phyloP scores from a whole-genome alignment of 495 filamentous ascomycete genomes.

The Annulohypoxylon maeteangense region DNA sequence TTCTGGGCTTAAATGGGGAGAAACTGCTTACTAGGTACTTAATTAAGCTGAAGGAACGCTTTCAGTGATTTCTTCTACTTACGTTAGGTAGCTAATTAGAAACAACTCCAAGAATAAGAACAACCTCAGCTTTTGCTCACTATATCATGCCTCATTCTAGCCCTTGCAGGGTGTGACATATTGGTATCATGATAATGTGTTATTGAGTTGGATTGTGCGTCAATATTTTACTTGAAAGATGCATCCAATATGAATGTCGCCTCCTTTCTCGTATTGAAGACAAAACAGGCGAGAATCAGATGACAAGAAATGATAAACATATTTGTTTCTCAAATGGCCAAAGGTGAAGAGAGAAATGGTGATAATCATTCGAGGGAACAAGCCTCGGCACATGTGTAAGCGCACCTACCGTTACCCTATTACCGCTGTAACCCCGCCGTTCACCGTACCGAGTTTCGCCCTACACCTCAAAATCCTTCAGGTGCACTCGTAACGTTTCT shows the following conservation, averaged over 20 bases:
- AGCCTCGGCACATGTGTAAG: conserved; percentile 10
- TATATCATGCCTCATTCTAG: too few species aligned
- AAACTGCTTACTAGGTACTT: too few species aligned
- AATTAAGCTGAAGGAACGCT: too few species aligned
- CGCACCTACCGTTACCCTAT: not conserved
- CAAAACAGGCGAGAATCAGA: conserved; percentile 5
- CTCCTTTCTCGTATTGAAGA: not conserved
- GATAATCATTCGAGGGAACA: conserved; percentile 7
- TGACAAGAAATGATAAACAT: not conserved
- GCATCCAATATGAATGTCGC: not conserved
- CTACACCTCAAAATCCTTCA: not conserved
- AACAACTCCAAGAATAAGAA: too few species aligned
- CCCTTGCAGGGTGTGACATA: too few species aligned
- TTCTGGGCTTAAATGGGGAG: too few species aligned
- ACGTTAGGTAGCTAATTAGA: too few species aligned
- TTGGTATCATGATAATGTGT: too few species aligned
- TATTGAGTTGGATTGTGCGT: too few species aligned
- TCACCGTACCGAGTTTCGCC: not conserved
- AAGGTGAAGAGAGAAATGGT: conserved; percentile 1
- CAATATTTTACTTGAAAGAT: not conserved
- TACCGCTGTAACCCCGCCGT: conserved; percentile 2
- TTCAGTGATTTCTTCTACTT: too few species aligned
- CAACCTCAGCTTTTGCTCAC: too few species aligned
- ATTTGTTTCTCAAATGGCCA: not conserved
- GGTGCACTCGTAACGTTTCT: not conserved